Conservation (phyloP, 108 stramenopile genomes). For the Conticribra guillardii region DNA sequence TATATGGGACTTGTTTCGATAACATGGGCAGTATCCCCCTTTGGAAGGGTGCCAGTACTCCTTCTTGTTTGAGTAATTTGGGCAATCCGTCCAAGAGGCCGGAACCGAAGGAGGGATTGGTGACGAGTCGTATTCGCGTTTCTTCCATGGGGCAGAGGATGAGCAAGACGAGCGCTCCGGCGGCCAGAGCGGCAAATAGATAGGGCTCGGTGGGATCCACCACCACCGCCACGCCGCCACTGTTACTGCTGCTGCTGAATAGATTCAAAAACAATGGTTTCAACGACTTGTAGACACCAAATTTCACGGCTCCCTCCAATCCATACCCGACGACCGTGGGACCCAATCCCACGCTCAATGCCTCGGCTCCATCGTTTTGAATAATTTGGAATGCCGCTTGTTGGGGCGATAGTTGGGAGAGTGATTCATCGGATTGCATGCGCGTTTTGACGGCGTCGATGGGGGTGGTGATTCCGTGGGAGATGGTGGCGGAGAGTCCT, state of each 20-base stretch:
- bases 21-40: constrained; percentile 66
- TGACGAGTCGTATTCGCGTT: constrained; percentile 63
- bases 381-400: constrained; percentile 67
- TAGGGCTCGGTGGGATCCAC: constrained; percentile 23
- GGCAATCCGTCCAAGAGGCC: constrained; percentile 38
- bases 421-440: constrained; percentile 38
- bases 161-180: constrained; percentile 58
- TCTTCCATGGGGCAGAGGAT: constrained; percentile 66
- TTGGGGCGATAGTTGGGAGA: constrained; percentile 20
- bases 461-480: constrained; percentile 80
- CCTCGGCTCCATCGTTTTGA: constrained; percentile 64
- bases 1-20: constrained; percentile 92
- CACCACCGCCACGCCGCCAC: neutral
- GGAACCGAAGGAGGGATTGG: constrained; percentile 48
- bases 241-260: neutral
- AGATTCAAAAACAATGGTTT: constrained; percentile 47
- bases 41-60: constrained; percentile 26
- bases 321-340: constrained; percentile 86
- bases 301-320: constrained; percentile 68
- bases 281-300: constrained; percentile 69
- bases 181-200: constrained; percentile 50
- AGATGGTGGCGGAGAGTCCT: constrained; percentile 70
- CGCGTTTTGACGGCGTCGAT: constrained; percentile 86
- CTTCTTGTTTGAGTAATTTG: constrained; percentile 28
- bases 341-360: constrained; percentile 75